Conservation (phyloP, 768 basidiomycete genomes). For the Hypholoma fasciculare region DNA sequence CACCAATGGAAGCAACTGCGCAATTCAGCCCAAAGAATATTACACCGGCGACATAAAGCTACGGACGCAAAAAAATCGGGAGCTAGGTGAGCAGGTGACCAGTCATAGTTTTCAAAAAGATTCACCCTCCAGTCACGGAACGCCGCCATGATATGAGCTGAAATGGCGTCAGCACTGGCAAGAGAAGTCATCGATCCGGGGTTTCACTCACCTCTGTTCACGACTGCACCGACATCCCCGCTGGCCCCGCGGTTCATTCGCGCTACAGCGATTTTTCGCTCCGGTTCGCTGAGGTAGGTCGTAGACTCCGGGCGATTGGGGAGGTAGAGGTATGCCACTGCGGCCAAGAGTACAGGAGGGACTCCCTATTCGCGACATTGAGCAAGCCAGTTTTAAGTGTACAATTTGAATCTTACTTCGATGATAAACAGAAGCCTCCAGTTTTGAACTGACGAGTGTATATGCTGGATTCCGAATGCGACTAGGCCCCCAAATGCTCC, state of each 20-base stretch:
- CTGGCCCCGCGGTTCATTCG: conserved; percentile 67
- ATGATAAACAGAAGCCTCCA: conserved; percentile 74
- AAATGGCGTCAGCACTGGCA: neutral
- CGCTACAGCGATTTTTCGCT: conserved; percentile 61
- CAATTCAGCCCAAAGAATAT: conserved; percentile 81
- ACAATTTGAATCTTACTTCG: conserved; percentile 42
- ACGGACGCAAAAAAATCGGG: neutral
- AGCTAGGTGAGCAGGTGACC: neutral
- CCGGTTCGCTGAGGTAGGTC: conserved; percentile 48
- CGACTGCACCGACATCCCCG: conserved; percentile 62
- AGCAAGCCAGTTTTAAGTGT: neutral
- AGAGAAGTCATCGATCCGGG: neutral
- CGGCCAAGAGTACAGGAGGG: conserved; percentile 64
- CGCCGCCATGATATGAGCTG: conserved; percentile 64
- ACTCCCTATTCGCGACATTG: conserved; percentile 45
- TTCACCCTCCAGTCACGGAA: conserved; percentile 72
- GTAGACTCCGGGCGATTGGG: conserved; percentile 77
- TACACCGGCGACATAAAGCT: conserved; percentile 64
- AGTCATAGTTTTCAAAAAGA: neutral
- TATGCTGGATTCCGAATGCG: conserved; percentile 76
- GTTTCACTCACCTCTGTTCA: conserved; percentile 54
- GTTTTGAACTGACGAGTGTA: conserved; percentile 43
- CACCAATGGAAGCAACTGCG: conserved; percentile 76
- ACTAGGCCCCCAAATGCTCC: conserved; percentile 84
- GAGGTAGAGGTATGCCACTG: conserved; percentile 53